These are phyloP conservation scores for Karstenula rhodostoma DNA, from an alignment of 2,329 filamentous ascomycete genomes.

Conservation along the genomic window DNA sequence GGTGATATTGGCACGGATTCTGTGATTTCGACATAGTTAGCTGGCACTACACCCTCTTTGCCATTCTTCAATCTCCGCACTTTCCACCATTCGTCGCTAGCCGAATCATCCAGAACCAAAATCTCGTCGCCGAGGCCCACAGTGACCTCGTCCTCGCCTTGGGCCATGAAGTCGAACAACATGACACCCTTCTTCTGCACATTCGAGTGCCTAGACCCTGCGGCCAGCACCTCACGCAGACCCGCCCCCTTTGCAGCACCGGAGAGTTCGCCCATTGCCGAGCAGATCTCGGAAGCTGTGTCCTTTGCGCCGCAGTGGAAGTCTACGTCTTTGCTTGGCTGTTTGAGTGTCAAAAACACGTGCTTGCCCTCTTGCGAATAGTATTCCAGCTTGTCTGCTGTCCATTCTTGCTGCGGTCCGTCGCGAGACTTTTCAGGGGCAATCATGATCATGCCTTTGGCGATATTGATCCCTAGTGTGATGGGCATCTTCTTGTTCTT, in stretches of 20 bases:
- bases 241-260: slow-evolving; percentile 85
- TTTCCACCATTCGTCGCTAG: slow-evolving; percentile 99
- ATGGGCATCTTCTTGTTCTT: slow-evolving; percentile 98
- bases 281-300: slow-evolving; percentile 92
- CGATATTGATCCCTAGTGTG: slow-evolving; percentile 91
- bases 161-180: slow-evolving; percentile 95
- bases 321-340: slow-evolving; percentile 92
- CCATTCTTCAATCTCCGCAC: slow-evolving; percentile 89
- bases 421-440: slow-evolving; percentile 85
- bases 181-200: slow-evolving; percentile 83
- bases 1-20: slow-evolving; percentile 66
- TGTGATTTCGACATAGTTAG: slow-evolving; percentile 92
- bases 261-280: slow-evolving; percentile 85
- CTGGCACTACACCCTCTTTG: slow-evolving; percentile 94
- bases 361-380: slow-evolving; percentile 98
- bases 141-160: slow-evolving; percentile 95
- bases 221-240: slow-evolving; percentile 84
- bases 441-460: slow-evolving; percentile 88
- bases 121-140: slow-evolving; percentile 92
- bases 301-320: slow-evolving; percentile 98
- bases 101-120: slow-evolving; percentile 83
- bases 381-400: slow-evolving; percentile 92
- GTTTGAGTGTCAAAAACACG: slow-evolving; percentile 91
- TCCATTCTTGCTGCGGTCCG: slow-evolving; percentile 90
- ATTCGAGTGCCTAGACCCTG: slow-evolving; percentile 68